Conservation (phyloP, 1,284 basidiomycete species). For the Ceratorhiza oryzae-sativae region DNA sequence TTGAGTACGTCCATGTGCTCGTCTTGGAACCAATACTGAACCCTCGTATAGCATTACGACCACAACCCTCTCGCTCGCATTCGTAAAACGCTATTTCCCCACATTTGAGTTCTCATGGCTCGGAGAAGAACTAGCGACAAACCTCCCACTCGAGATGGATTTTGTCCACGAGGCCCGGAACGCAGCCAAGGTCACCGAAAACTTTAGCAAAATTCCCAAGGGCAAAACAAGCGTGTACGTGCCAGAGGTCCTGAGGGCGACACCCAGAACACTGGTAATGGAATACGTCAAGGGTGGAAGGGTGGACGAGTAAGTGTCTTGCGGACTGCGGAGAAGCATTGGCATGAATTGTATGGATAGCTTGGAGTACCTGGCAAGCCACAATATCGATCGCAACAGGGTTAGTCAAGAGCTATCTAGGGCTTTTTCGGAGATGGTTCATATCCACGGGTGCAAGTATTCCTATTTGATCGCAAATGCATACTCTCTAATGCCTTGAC, state of each 20-base stretch:
- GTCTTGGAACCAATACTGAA: slow-evolving; percentile 16
- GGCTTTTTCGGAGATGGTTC: slow-evolving; percentile 96
- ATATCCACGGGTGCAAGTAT: slow-evolving; percentile 85
- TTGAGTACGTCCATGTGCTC: slow-evolving; percentile 75
- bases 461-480: not conserved
- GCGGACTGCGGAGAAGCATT: slow-evolving; percentile 3
- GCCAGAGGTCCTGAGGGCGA: slow-evolving; percentile 84
- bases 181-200: slow-evolving; percentile 70
- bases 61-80: slow-evolving; percentile 63
- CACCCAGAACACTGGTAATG: slow-evolving; percentile 63
- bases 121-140: slow-evolving; percentile 89
- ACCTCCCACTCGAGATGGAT: slow-evolving; percentile 95
- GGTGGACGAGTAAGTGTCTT: slow-evolving; percentile 52
- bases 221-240: slow-evolving; percentile 87
- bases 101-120: slow-evolving; percentile 97
- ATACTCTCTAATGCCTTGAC: not conserved
- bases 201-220: slow-evolving; percentile 66
- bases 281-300: slow-evolving; percentile 76
- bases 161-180: slow-evolving; percentile 92
- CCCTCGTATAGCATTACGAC: slow-evolving; percentile 48
- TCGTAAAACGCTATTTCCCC: slow-evolving; percentile 89
- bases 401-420: slow-evolving; percentile 88
- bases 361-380: slow-evolving; percentile 79
- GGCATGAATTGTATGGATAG: slow-evolving; percentile 66
- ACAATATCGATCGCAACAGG: slow-evolving; percentile 92